phyloP scores from a whole-genome alignment of 371 early-diverging fungal species.

The Haplosporangium sp. region DNA sequence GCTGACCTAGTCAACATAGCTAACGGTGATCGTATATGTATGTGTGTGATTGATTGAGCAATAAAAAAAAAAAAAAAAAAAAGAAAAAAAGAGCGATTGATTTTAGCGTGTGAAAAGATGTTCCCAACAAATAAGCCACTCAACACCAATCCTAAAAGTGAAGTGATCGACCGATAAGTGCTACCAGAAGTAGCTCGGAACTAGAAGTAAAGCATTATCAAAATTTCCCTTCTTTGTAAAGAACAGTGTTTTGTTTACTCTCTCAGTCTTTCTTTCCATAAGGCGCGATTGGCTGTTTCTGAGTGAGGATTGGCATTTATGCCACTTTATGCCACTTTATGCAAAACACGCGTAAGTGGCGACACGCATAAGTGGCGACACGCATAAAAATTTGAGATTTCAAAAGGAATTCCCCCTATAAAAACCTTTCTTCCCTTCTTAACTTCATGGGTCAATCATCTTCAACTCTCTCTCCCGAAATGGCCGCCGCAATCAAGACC shows the following conservation, averaged over 20 bases:
- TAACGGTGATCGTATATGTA: neutral
- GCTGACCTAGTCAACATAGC: constrained; percentile 12
- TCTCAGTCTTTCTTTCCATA: too few species aligned
- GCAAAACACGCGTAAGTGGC: neutral
- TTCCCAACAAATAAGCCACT: neutral
- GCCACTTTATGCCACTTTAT: neutral
- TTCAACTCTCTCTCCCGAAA: constrained; percentile 49
- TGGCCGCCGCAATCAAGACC: constrained; percentile 40
- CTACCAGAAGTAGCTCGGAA: too few species aligned
- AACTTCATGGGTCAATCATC: constrained; percentile 43
- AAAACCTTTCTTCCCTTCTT: constrained; percentile 7
- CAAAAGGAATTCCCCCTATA: neutral
- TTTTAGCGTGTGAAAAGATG: neutral
- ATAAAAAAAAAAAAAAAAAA: neutral
- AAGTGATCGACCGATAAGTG: too few species aligned
- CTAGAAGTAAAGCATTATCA: too few species aligned
- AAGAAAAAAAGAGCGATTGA: too few species aligned
- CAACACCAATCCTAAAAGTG: too few species aligned
- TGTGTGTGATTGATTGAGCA: neutral
- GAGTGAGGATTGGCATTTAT: neutral
- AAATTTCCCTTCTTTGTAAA: too few species aligned
- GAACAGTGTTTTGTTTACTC: too few species aligned
- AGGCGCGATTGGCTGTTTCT: neutral
- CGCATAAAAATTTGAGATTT: too few species aligned
- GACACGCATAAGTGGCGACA: neutral